phyloP scores from a whole-genome alignment of 495 filamentous ascomycete species.

The Aspergillus mulundensis region DNA sequence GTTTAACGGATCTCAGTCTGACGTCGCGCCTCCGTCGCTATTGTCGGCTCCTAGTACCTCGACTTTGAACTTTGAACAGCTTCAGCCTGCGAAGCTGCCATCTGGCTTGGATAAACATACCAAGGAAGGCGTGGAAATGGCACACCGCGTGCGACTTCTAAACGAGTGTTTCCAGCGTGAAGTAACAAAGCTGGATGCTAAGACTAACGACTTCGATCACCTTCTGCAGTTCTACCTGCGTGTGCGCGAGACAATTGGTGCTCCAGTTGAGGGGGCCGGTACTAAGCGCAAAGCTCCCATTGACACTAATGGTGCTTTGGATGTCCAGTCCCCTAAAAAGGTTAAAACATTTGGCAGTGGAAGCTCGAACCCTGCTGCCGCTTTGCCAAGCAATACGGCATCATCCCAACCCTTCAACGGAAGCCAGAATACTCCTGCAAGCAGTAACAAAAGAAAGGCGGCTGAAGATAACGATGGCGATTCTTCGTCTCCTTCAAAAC shows the following conservation, averaged over 20 bases:
- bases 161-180: slow-evolving; percentile 33
- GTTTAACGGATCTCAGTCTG: slow-evolving; percentile 5
- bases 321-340: slow-evolving; percentile 17
- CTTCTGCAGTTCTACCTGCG: slow-evolving; percentile 33
- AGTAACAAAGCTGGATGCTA: slow-evolving; percentile 26
- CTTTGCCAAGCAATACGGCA: slow-evolving; percentile 2
- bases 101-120: slow-evolving; percentile 14
- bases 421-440: slow-evolving; percentile 7
- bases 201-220: slow-evolving; percentile 28
- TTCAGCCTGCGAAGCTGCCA: slow-evolving; percentile 19
- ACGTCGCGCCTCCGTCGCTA: background rate
- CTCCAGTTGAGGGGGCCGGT: slow-evolving; percentile 20
- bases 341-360: slow-evolving; percentile 15
- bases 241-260: slow-evolving; percentile 31
- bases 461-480: slow-evolving; percentile 15
- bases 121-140: slow-evolving; percentile 19
- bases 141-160: slow-evolving; percentile 27
- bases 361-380: slow-evolving; percentile 3
- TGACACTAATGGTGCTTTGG: background rate
- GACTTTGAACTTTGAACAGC: slow-evolving; percentile 9
- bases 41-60: background rate
- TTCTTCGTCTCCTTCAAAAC: slow-evolving; percentile 16
- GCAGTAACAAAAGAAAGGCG: slow-evolving; percentile 18
- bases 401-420: slow-evolving; percentile 15
- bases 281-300: slow-evolving; percentile 21